Base-by-base conservation (phyloP, 371 early-diverging fungal genomes). In the Mucor velutinosus region DNA sequence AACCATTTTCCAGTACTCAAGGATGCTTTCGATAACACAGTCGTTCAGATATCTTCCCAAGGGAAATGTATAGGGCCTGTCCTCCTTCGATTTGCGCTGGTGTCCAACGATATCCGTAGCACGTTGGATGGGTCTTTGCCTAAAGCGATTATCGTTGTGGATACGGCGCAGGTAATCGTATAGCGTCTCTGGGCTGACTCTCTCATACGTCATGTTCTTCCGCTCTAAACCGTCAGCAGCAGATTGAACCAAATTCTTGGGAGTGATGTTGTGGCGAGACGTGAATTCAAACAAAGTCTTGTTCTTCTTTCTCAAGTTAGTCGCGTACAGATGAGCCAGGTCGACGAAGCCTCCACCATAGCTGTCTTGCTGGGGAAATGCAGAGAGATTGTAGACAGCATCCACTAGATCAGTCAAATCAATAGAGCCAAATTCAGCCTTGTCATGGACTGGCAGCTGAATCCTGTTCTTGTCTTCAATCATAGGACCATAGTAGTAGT, bases 401-500 rank as follows among this genome's bases (percentile, higher is more conserved):
- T 65, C 58, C 3, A 64, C 47, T 4, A 69, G 19, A 30, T 77
- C 77, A 0, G 6, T 32, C 45, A 77, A 33, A 23, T 62, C 66
- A 39, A 72, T 45, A 0, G 70, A 33, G 10, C 64, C 45, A 65
- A 68, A 77, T 32, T 67, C 27, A 11, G 21, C 27, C 0, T 74
- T 21, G 12, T 66, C 25, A n/a, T 61, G 15, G 15, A 69, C 55
- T 27, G 68, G 39, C 12, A 77, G 19, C 3, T 14, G 17, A 14
- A 77, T 65, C 35, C 58, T 41, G 11, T 67, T 57, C 27, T 66
- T 6, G 35, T 70, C 66, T 27, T 71, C 74, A 19, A 77, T 71
- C 72, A 74, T 71, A 0, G 77, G 77, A 0, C 71, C 68, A 25
- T 64, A 64, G 21, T 69, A 69, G 58, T 66, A 77, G 37, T 74